Percentiles rank a stretch among this genome's conserved stretches.
Conservation (phyloP, 805 yeast genomes). For the Pichia deserticola region DNA sequence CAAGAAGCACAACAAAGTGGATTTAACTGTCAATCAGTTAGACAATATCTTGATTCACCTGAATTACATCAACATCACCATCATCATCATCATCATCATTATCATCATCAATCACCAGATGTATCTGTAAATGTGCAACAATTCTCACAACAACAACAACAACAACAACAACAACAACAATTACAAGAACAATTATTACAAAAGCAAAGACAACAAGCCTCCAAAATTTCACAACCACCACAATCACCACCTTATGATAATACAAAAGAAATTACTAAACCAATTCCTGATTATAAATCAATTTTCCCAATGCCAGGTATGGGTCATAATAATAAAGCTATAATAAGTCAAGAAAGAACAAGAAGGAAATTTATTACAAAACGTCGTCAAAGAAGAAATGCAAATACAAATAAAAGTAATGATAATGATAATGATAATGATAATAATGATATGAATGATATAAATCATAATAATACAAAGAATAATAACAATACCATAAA, state of each 20-base stretch:
- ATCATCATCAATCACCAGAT: not conserved
- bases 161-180: not conserved
- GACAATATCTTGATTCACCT: not conserved
- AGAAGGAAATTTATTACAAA: conserved; percentile 11
- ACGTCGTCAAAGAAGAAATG: conserved; percentile 9
- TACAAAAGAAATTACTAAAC: not conserved
- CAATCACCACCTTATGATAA: not conserved
- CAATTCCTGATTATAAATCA: conserved; percentile 17
- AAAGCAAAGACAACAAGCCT: not conserved
- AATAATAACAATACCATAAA: not conserved
- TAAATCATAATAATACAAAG: no score
- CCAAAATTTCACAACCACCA: not conserved
- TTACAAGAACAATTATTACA: not conserved
- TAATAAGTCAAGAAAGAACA: conserved; percentile 7
- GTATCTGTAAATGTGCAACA: not conserved
- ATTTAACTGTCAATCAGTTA: not conserved
- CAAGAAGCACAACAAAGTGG: conserved; percentile 2
- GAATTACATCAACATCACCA: not conserved
- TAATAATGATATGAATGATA: not conserved
- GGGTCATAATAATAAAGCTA: conserved; percentile 13
- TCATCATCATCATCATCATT: not conserved
- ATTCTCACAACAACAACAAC: not conserved
- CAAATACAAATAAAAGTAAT: not conserved
- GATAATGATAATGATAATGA: not conserved
- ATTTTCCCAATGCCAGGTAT: conserved; percentile 23